Percentiles rank a stretch among this genome's conserved stretches.
These are phyloP conservation scores for Pisolithus albus DNA, from an alignment of 768 basidiomycete species.

Conservation along the genomic window DNA sequence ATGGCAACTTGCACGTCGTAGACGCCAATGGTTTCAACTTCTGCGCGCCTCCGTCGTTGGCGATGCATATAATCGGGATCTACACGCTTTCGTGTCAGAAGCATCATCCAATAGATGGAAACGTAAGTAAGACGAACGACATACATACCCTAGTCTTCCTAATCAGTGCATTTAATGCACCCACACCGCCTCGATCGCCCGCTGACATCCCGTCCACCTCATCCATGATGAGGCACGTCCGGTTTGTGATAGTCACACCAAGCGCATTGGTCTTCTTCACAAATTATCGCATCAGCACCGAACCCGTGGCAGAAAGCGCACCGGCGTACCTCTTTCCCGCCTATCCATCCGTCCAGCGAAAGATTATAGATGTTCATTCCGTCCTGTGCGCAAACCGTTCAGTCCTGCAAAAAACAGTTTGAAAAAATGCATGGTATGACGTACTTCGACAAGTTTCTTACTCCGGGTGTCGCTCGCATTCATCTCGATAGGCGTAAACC, in stretches of 20 bases:
- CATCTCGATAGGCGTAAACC: constrained; percentile 89
- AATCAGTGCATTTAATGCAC: constrained; percentile 85
- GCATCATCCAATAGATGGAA: not conserved
- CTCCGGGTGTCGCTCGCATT: constrained; percentile 95
- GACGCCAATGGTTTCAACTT: constrained; percentile 82
- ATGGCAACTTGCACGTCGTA: constrained; percentile 70
- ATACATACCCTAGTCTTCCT: constrained; percentile 77
- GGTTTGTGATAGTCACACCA: constrained; percentile 71
- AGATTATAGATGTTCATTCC: constrained; percentile 87
- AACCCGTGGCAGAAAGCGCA: not conserved
- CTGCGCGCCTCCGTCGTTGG: constrained; percentile 80
- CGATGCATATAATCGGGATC: constrained; percentile 97
- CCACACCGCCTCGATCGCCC: constrained; percentile 94
- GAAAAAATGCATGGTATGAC: constrained; percentile 2
- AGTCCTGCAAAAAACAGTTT: too few species aligned
- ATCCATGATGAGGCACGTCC: constrained; percentile 93
- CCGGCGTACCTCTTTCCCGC: constrained; percentile 42
- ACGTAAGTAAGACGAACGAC: too few species aligned
- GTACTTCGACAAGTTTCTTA: constrained; percentile 93
- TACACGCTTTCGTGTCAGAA: constrained; percentile 22
- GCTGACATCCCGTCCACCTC: constrained; percentile 99
- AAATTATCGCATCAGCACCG: not conserved
- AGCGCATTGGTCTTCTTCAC: constrained; percentile 53
- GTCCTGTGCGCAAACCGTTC: constrained; percentile 39
- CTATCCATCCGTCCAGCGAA: constrained; percentile 82